Evolutionary conservation across 2,329 filamentous ascomycete genomes (phyloP).

Genomic region (Aureobasidium subglaciale): DNA sequence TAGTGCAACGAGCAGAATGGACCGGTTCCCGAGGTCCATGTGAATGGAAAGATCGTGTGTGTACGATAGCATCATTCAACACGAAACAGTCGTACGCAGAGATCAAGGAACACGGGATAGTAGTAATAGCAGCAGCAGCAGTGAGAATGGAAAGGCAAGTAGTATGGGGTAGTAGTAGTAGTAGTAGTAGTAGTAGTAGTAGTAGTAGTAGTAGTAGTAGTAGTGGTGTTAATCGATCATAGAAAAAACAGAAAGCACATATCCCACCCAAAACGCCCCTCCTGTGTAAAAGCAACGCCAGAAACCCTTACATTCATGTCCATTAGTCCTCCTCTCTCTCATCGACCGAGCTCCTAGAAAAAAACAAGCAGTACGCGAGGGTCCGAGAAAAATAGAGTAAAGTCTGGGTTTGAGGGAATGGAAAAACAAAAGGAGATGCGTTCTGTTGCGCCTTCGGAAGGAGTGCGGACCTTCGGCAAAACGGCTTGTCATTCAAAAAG

Average conservation of each 20-base stretch:
- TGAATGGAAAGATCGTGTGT: no score
- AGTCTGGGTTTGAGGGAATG: background rate
- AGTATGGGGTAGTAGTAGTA: background rate
- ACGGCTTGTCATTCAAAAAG: no score
- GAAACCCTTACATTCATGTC: background rate
- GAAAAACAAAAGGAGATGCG: background rate
- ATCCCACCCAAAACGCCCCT: background rate
- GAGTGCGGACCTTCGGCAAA: background rate
- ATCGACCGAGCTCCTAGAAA: background rate
- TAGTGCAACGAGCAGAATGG: no score
- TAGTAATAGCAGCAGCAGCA: no score
- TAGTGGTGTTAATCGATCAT: no score
- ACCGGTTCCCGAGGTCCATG: no score
- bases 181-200: no score
- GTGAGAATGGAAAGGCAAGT: no score
- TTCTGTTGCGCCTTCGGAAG: background rate
- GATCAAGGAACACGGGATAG: no score
- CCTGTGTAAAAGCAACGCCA: conserved; percentile 1
- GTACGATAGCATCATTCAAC: no score
- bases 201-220: no score
- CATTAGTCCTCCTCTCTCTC: background rate
- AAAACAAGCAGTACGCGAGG: background rate
- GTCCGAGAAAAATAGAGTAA: background rate
- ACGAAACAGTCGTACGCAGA: no score
- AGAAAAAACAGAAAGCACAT: background rate